These are phyloP conservation scores for Vanrija pseudolonga DNA, from an alignment of 1,284 basidiomycete species.

Conservation along the genomic window DNA sequence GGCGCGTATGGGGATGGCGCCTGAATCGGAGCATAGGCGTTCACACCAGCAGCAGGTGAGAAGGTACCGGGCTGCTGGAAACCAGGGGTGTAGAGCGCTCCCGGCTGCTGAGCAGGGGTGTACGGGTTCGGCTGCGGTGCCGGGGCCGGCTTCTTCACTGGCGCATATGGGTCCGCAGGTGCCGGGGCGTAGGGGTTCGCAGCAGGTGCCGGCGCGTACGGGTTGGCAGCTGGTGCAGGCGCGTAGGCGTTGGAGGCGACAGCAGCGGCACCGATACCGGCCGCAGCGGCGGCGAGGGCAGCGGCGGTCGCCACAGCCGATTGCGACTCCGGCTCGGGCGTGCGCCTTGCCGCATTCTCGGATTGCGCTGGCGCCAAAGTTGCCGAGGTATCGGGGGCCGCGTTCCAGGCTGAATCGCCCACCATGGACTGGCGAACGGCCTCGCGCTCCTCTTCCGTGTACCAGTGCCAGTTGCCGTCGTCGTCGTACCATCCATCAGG, in stretches of 20 bases:
- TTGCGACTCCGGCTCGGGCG: not conserved
- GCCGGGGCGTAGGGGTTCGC: constrained; percentile 3
- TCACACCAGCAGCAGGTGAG: not conserved
- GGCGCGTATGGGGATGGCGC: constrained; percentile 18
- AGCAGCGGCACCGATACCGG: not conserved
- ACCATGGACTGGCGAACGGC: constrained; percentile 35
- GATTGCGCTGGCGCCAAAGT: not conserved
- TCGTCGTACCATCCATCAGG: constrained; percentile 47
- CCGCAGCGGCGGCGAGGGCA: not conserved
- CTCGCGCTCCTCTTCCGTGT: constrained; percentile 42
- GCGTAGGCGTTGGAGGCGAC: not conserved
- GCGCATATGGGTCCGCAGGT: constrained; percentile 24
- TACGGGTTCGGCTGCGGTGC: constrained; percentile 15
- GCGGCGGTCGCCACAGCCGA: not conserved
- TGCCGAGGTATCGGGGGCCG: not conserved
- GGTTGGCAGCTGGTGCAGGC: not conserved
- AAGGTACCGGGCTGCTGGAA: not conserved
- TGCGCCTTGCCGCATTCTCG: constrained; percentile 5
- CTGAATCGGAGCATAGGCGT: constrained; percentile 21
- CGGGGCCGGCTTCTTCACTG: constrained; percentile 3
- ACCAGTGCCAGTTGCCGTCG: constrained; percentile 38
- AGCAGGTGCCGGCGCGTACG: constrained; percentile 6
- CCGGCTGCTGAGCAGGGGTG: constrained; percentile 2
- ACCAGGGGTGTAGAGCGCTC: not conserved
- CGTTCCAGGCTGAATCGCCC: constrained; percentile 10